Evolutionary conservation across 1,284 basidiomycete genomes (phyloP).

Genomic region (Cystobasidiaceae sp.): DNA sequence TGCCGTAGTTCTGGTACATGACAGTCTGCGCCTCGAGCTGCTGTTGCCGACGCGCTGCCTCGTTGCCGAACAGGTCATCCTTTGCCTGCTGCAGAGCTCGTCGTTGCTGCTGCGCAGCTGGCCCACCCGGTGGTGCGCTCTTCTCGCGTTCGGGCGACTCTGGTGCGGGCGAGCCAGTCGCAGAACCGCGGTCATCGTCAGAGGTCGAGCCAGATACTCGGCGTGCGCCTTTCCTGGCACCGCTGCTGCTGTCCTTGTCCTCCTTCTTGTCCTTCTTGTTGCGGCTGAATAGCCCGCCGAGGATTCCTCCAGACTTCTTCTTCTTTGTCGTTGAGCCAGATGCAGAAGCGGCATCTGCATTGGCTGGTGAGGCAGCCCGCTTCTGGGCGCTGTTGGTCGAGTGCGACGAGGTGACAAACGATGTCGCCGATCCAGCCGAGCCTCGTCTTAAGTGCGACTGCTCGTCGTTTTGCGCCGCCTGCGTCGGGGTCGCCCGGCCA

Average conservation of each 20-base stretch:
- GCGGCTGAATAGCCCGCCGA: constrained; percentile 66
- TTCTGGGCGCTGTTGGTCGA: constrained; percentile 11
- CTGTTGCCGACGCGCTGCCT: constrained; percentile 60
- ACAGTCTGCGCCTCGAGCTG: constrained; percentile 82
- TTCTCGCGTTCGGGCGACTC: constrained; percentile 5
- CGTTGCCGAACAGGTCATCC: constrained; percentile 40
- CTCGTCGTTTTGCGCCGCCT: neutral
- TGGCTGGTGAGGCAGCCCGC: constrained; percentile 13
- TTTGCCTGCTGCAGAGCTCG: constrained; percentile 32
- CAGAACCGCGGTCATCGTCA: constrained; percentile 3
- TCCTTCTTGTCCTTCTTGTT: constrained; percentile 68
- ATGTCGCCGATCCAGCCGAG: constrained; percentile 19
- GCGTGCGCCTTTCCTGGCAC: neutral
- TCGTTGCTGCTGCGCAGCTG: constrained; percentile 11
- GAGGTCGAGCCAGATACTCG: constrained; percentile 21
- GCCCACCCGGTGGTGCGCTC: neutral
- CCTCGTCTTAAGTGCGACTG: constrained; percentile 16
- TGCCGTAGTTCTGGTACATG: constrained; percentile 72
- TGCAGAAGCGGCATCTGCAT: neutral
- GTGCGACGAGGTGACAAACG: constrained; percentile 6
- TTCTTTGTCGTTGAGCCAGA: constrained; percentile 43
- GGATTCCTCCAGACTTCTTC: constrained; percentile 65
- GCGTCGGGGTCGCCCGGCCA: neutral
- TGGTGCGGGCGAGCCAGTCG: constrained; percentile 23
- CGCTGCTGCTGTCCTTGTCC: constrained; percentile 55